Conservation (phyloP, 1,139 yeast genomes). For the Yamadazyma blattariae region DNA sequence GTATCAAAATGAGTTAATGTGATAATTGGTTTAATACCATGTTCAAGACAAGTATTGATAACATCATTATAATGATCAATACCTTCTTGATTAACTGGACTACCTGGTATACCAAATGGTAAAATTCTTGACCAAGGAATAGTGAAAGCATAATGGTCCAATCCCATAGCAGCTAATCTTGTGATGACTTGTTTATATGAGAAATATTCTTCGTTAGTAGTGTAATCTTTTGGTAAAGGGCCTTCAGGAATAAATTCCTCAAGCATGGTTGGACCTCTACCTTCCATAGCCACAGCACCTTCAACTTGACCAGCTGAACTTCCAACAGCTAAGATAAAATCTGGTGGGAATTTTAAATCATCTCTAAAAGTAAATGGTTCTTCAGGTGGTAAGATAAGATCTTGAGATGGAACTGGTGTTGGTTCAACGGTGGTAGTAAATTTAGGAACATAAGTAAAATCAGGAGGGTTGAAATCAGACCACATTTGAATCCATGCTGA, state of each 20-base stretch:
- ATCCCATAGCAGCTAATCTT: conserved; percentile 31
- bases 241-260: conserved; percentile 17
- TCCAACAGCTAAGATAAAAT: conserved; percentile 23
- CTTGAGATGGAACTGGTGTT: conserved; percentile 19
- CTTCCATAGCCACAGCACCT: conserved; percentile 33
- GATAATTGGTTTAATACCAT: conserved; percentile 30
- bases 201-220: conserved; percentile 31
- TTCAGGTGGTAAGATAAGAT: conserved; percentile 19
- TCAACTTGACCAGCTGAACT: conserved; percentile 31
- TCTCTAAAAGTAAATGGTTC: conserved; percentile 16
- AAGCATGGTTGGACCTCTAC: conserved; percentile 29
- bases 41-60: conserved; percentile 23
- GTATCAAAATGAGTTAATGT: conserved; percentile 35
- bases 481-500: conserved; percentile 21
- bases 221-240: conserved; percentile 17
- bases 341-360: conserved; percentile 17
- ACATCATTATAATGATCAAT: conserved; percentile 33
- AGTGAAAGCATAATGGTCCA: conserved; percentile 28
- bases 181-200: conserved; percentile 31
- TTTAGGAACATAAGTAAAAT: conserved; percentile 16
- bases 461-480: conserved; percentile 14
- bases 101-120: conserved; percentile 26
- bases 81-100: conserved; percentile 28
- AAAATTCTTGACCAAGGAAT: conserved; percentile 35
- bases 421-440: conserved; percentile 21